These are phyloP conservation scores for Sclerotinia trifoliorum DNA, from an alignment of 2,329 filamentous ascomycete genomes.

Conservation along the genomic window DNA sequence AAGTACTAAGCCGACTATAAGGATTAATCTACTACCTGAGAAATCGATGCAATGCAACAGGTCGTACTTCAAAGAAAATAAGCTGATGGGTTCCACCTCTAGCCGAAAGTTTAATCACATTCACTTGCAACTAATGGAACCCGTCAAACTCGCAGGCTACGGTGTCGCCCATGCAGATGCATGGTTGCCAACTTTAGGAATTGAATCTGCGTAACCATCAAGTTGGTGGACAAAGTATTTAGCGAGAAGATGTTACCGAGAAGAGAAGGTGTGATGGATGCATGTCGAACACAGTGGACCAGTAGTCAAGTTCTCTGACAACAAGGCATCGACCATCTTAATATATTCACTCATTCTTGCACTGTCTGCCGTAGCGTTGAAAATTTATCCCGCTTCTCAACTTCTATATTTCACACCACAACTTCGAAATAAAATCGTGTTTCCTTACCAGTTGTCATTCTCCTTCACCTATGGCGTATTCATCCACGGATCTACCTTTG, in stretches of 20 bases:
- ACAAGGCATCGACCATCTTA: not conserved
- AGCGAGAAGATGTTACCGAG: not conserved
- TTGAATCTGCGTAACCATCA: constrained; percentile 3
- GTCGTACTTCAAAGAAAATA: not conserved
- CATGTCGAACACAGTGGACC: not conserved
- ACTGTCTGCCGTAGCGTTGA: not conserved
- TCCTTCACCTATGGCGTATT: not conserved
- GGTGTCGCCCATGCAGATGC: not conserved
- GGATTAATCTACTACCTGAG: not conserved
- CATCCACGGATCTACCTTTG: not conserved
- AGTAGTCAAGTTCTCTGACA: not conserved
- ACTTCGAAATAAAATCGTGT: not conserved
- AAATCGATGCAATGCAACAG: not conserved
- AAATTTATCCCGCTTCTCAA: not conserved
- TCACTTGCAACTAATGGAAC: not conserved
- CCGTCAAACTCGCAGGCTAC: not conserved
- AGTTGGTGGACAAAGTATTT: not conserved
- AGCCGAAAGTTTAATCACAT: not conserved
- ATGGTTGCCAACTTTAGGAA: not conserved
- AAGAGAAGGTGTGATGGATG: constrained; percentile 6
- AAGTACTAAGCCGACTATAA: not conserved
- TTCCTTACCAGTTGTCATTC: not conserved
- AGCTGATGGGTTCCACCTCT: not conserved
- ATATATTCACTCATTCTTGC: constrained; percentile 2
- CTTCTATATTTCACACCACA: not conserved